Percentiles rank a stretch among this genome's conserved stretches.
These are phyloP conservation scores for Ceratobasidium sp. DNA, from an alignment of 1,284 basidiomycete species.

Conservation along the genomic window DNA sequence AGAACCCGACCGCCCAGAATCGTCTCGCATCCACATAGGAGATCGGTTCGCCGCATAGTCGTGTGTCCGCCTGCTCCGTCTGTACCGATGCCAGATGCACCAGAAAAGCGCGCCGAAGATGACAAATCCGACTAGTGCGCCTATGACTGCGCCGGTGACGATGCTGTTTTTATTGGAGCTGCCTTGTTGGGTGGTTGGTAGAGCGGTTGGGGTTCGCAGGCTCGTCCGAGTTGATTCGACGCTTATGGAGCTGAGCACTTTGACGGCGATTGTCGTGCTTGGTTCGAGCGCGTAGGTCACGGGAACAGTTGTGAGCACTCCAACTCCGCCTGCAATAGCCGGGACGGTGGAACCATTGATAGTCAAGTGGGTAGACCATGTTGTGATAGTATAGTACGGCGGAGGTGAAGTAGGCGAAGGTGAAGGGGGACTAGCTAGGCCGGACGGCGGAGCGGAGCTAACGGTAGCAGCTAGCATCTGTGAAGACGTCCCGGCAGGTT, in stretches of 20 bases:
- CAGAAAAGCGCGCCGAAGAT: not conserved
- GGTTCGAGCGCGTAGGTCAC: conserved; percentile 32
- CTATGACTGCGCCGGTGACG: not conserved
- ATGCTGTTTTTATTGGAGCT: not conserved
- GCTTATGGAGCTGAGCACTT: conserved; percentile 10
- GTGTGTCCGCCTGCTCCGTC: not conserved
- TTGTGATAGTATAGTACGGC: not conserved
- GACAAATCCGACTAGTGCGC: conserved; percentile 7
- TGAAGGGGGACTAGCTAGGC: not conserved
- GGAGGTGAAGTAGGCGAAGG: not conserved
- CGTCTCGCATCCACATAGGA: not conserved
- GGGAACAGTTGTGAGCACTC: conserved; percentile 16
- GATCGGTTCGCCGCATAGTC: conserved; percentile 17
- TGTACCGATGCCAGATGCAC: not conserved
- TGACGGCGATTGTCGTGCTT: not conserved
- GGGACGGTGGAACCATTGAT: conserved; percentile 35
- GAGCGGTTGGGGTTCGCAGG: not conserved
- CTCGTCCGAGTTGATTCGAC: conserved; percentile 13
- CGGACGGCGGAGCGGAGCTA: not conserved
- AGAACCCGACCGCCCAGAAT: not conserved
- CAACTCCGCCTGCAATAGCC: conserved; percentile 14
- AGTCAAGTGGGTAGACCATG: conserved; percentile 11
- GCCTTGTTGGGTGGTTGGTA: not conserved
- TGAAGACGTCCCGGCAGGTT: not conserved
- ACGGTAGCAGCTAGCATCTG: not conserved